Conservation (phyloP, 2,329 filamentous ascomycete genomes). For the Pseudogymnoascus pannorum region DNA sequence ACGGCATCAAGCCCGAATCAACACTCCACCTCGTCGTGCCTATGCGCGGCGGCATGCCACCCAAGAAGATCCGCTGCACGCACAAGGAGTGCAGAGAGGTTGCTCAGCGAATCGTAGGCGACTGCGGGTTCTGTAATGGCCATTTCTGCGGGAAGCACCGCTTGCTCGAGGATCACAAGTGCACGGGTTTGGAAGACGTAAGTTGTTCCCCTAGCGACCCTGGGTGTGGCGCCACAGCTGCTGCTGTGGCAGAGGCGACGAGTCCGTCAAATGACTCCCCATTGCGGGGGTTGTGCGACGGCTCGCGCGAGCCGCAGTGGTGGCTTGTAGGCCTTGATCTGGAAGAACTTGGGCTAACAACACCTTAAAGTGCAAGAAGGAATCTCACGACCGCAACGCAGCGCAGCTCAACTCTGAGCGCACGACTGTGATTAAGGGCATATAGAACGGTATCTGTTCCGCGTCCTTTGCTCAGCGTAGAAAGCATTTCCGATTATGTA, state of each 20-base stretch:
- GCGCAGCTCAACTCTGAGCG: constrained; percentile 87
- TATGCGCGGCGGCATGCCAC: constrained; percentile 52
- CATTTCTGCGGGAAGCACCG: constrained; percentile 95
- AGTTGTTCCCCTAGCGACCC: constrained; percentile 31
- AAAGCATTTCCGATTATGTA: too few relatives aligned
- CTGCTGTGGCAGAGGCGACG: not conserved
- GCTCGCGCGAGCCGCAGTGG: constrained; percentile 22
- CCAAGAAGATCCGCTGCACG: constrained; percentile 76
- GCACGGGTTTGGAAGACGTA: constrained; percentile 82
- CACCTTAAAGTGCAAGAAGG: constrained; percentile 73
- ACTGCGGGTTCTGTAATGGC: constrained; percentile 90
- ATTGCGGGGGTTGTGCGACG: not conserved
- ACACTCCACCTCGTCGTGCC: constrained; percentile 49
- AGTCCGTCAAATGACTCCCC: not conserved
- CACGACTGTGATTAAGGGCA: constrained; percentile 87
- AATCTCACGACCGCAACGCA: constrained; percentile 88
- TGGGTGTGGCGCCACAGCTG: constrained; percentile 9
- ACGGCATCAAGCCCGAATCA: constrained; percentile 41
- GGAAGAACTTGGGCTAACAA: constrained; percentile 22
- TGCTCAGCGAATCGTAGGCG: constrained; percentile 88
- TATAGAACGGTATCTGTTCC: too few relatives aligned
- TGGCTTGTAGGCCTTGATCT: constrained; percentile 37
- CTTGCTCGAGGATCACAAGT: constrained; percentile 89
- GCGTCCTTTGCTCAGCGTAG: too few relatives aligned
- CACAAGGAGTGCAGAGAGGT: constrained; percentile 83